Evolutionary conservation across 345 rosid species (phyloP).

Genomic region (Trapa incisa): DNA sequence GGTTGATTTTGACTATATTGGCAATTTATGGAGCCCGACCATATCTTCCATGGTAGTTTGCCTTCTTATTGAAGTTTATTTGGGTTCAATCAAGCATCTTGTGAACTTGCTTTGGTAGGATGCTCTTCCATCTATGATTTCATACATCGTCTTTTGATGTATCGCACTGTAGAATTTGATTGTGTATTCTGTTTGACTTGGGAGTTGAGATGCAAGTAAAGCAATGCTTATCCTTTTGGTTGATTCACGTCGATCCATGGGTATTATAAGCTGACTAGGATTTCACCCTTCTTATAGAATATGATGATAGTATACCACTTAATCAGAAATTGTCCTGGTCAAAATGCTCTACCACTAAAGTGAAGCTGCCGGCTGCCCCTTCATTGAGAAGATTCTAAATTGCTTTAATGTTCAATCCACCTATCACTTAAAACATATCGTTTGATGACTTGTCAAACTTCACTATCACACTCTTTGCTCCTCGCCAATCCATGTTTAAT

Average conservation of each 20-base stretch:
- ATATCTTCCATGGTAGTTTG: background rate
- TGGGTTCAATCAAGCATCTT: background rate
- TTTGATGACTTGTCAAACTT: background rate
- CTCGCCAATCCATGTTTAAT: background rate
- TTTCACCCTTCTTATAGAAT: too few relatives aligned
- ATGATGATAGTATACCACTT: too few relatives aligned
- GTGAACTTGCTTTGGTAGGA: background rate
- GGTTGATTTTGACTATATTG: background rate
- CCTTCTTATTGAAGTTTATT: background rate
- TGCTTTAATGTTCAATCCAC: conserved; percentile 2
- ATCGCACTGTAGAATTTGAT: background rate
- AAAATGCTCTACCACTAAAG: background rate
- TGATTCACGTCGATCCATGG: background rate
- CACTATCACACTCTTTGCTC: background rate
- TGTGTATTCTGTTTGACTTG: background rate
- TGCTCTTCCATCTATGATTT: background rate
- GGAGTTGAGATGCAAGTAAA: background rate
- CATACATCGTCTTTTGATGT: background rate
- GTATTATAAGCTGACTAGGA: background rate
- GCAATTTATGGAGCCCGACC: background rate
- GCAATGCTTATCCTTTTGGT: background rate
- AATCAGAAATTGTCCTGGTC: background rate
- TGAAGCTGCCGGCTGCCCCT: conserved; percentile 5
- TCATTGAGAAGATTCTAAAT: background rate
- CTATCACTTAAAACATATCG: background rate